phyloP scores from a whole-genome alignment of 371 early-diverging fungal genomes.

The Circinella minor region DNA sequence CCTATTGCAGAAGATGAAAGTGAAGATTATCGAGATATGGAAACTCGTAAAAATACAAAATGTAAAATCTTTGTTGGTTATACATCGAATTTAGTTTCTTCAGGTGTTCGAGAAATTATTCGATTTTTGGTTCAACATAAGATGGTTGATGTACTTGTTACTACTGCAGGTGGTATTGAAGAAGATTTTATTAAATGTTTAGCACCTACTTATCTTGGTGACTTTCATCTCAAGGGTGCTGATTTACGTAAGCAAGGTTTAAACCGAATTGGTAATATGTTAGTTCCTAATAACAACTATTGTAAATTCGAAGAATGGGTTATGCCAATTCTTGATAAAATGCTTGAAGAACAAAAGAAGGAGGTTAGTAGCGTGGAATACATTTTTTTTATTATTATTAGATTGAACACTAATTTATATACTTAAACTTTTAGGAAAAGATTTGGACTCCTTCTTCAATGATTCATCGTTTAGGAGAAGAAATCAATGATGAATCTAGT shows the following conservation, averaged over 20 bases:
- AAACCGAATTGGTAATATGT: slow-evolving; percentile 98
- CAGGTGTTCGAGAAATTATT: slow-evolving; percentile 96
- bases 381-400: no score
- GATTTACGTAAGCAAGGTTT: slow-evolving; percentile 90
- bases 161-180: slow-evolving; percentile 99
- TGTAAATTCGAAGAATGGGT: slow-evolving; percentile 99
- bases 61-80: slow-evolving; percentile 98
- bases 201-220: slow-evolving; percentile 89
- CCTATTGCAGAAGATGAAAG: slow-evolving; percentile 69
- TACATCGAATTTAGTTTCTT: slow-evolving; percentile 98
- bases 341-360: slow-evolving; percentile 89
- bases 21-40: slow-evolving; percentile 71
- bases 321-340: slow-evolving; percentile 90
- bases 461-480: slow-evolving; percentile 95
- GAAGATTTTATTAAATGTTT: slow-evolving; percentile 99
- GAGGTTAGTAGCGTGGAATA: slow-evolving; percentile 33
- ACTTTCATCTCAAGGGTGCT: slow-evolving; percentile 82
- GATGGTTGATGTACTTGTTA: slow-evolving; percentile 93
- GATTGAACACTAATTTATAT: no score
- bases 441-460: slow-evolving; percentile 96
- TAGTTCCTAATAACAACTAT: slow-evolving; percentile 99
- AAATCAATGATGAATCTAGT: slow-evolving; percentile 92
- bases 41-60: slow-evolving; percentile 66
- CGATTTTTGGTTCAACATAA: slow-evolving; percentile 90
- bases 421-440: slow-evolving; percentile 43